Evolutionary conservation across 2,329 filamentous ascomycete species (phyloP).

Genomic region (Ceratocystis variospora): DNA sequence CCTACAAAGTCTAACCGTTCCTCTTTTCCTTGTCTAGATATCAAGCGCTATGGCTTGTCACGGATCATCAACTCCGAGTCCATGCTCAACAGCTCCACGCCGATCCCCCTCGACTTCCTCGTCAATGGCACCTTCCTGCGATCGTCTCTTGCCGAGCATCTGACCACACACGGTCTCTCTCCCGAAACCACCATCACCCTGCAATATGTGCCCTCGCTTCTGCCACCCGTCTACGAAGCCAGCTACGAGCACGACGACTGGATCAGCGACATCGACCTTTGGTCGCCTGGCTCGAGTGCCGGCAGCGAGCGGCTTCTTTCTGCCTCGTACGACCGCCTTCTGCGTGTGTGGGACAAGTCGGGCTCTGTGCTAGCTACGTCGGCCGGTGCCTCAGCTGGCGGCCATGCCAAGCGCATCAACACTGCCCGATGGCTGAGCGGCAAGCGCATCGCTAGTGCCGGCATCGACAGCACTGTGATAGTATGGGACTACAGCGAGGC

Average conservation of each 20-base stretch:
- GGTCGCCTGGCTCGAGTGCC: slow-evolving; percentile 48
- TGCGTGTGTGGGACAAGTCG: slow-evolving; percentile 80
- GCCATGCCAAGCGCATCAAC: slow-evolving; percentile 66
- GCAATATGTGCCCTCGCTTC: slow-evolving; percentile 83
- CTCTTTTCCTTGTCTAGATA: slow-evolving; percentile 32
- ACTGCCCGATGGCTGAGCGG: slow-evolving; percentile 71
- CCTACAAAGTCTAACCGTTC: neutral
- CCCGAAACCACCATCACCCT: slow-evolving; percentile 75
- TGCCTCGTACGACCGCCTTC: slow-evolving; percentile 79
- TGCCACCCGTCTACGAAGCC: slow-evolving; percentile 77
- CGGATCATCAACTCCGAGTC: slow-evolving; percentile 58
- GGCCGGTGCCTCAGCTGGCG: slow-evolving; percentile 48
- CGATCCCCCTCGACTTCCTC: slow-evolving; percentile 83
- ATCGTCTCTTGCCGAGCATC: slow-evolving; percentile 79
- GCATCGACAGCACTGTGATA: slow-evolving; percentile 71
- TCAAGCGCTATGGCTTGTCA: slow-evolving; percentile 56
- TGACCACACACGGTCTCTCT: slow-evolving; percentile 73
- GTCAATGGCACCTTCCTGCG: slow-evolving; percentile 87
- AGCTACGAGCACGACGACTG: slow-evolving; percentile 97
- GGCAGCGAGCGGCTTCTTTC: slow-evolving; percentile 57
- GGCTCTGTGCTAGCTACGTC: slow-evolving; percentile 75
- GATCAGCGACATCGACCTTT: slow-evolving; percentile 75
- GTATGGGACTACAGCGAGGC: slow-evolving; percentile 77
- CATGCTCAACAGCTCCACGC: slow-evolving; percentile 50
- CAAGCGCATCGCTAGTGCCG: slow-evolving; percentile 61